phyloP scores from a whole-genome alignment of 495 filamentous ascomycete genomes.

The Sordaria brevicollis region DNA sequence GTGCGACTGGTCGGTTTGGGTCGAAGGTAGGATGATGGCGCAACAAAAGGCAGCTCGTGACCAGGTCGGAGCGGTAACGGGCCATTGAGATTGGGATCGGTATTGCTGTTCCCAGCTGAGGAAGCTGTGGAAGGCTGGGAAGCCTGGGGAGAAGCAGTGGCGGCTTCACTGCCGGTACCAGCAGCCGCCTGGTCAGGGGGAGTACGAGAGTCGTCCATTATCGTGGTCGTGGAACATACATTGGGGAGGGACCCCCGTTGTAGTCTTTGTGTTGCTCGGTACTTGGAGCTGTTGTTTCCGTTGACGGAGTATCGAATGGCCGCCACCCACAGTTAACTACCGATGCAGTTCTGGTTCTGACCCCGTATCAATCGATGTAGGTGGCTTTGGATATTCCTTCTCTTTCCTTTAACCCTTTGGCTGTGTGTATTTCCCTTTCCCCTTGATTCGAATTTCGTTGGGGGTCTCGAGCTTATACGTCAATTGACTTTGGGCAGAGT shows the following conservation, averaged over 20 bases:
- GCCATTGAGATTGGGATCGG: slow-evolving; percentile 9
- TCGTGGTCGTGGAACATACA: slow-evolving; percentile 25
- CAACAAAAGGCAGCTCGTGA: slow-evolving; percentile 54
- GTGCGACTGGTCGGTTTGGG: slow-evolving; percentile 45
- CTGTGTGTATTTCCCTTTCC: neutral
- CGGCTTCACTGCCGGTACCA: slow-evolving; percentile 13
- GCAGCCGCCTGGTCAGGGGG: slow-evolving; percentile 19
- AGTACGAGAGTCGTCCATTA: slow-evolving; percentile 29
- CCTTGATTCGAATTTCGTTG: neutral
- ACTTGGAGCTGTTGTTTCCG: neutral
- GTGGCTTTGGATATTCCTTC: neutral
- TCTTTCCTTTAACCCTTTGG: neutral
- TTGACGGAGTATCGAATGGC: neutral
- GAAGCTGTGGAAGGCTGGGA: slow-evolving; percentile 8
- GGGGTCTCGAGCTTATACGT: neutral
- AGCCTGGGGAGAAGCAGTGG: slow-evolving; percentile 9
- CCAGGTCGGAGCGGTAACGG: slow-evolving; percentile 23
- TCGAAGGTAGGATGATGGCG: slow-evolving; percentile 79
- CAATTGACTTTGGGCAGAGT: neutral
- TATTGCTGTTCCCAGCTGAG: slow-evolving; percentile 14
- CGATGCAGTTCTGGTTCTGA: neutral
- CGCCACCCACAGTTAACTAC: neutral
- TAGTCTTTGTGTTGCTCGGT: neutral
- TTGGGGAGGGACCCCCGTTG: slow-evolving; percentile 6
- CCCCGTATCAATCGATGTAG: neutral